Evolutionary conservation across 371 early-diverging fungal genomes (phyloP).

Genomic region (Umbelopsis sp.): DNA sequence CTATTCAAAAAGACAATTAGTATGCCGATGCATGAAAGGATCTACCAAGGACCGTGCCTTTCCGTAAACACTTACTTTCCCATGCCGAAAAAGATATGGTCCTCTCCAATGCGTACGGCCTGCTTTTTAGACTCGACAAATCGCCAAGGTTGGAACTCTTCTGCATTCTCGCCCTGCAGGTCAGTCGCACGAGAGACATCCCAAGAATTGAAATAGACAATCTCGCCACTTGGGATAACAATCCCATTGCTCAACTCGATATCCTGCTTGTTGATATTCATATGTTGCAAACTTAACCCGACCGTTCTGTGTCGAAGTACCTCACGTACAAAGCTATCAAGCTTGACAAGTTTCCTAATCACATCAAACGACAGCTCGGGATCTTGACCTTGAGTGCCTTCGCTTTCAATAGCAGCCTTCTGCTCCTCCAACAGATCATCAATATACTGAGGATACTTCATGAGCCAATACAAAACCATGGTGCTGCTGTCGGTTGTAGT

Average conservation of each 20-base stretch:
- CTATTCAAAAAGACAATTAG: conserved; percentile 6
- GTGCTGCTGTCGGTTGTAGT: conserved; percentile 38
- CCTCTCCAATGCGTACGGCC: conserved; percentile 39
- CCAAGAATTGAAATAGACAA: conserved; percentile 35
- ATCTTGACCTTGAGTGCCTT: conserved; percentile 20
- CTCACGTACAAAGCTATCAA: conserved; percentile 60
- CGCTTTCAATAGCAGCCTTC: conserved; percentile 28
- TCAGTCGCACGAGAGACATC: conserved; percentile 23
- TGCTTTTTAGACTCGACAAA: conserved; percentile 43
- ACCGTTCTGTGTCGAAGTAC: conserved; percentile 31
- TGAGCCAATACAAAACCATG: conserved; percentile 42
- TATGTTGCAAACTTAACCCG: conserved; percentile 35
- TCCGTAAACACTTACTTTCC: conserved; percentile 38
- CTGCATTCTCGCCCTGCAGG: conserved; percentile 30
- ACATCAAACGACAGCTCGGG: conserved; percentile 31
- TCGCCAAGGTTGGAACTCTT: conserved; percentile 48
- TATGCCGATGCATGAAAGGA: no score
- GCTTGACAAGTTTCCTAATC: conserved; percentile 39
- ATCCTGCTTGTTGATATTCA: conserved; percentile 27
- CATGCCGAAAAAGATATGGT: conserved; percentile 54
- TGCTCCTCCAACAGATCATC: conserved; percentile 47
- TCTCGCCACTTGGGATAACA: conserved; percentile 42
- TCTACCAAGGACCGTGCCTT: no score
- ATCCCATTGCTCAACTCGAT: conserved; percentile 45
- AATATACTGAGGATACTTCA: conserved; percentile 44